Percentiles rank a stretch among this genome's conserved stretches.
Conservation (phyloP, 2,329 filamentous ascomycete species). For the Aspergillus sergii region DNA sequence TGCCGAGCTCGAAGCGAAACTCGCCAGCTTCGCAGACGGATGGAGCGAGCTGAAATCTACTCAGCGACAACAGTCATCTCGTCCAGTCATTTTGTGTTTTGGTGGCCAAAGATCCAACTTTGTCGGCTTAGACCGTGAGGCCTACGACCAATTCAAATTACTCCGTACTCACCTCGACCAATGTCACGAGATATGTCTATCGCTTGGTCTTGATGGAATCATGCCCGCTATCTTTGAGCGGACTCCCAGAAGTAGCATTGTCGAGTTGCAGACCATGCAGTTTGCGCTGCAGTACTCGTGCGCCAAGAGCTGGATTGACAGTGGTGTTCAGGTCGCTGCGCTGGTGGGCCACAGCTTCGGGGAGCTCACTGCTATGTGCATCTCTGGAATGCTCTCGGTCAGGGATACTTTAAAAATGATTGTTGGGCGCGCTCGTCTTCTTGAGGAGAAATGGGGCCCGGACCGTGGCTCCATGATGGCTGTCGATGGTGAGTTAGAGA, state of each 20-base stretch:
- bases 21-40: background rate
- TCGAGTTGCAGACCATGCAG: background rate
- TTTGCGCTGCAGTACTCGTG: slow-evolving; percentile 3
- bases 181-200: background rate
- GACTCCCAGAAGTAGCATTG: background rate
- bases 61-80: background rate
- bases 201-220: background rate
- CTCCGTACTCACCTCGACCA: background rate
- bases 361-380: background rate
- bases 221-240: background rate
- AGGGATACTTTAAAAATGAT: slow-evolving; percentile 33
- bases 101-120: background rate
- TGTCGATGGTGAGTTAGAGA: background rate
- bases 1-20: background rate
- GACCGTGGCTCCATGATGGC: slow-evolving; percentile 38
- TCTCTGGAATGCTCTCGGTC: slow-evolving; percentile 19
- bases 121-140: background rate
- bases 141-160: background rate
- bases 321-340: background rate
- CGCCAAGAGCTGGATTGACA: background rate
- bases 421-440: slow-evolving; percentile 31
- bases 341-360: slow-evolving; percentile 3
- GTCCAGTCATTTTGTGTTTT: background rate
- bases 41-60: background rate
- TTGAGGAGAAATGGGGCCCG: slow-evolving; percentile 34